phyloP scores from a whole-genome alignment of 139 green algal genomes.

The Closterium sp. region DNA sequence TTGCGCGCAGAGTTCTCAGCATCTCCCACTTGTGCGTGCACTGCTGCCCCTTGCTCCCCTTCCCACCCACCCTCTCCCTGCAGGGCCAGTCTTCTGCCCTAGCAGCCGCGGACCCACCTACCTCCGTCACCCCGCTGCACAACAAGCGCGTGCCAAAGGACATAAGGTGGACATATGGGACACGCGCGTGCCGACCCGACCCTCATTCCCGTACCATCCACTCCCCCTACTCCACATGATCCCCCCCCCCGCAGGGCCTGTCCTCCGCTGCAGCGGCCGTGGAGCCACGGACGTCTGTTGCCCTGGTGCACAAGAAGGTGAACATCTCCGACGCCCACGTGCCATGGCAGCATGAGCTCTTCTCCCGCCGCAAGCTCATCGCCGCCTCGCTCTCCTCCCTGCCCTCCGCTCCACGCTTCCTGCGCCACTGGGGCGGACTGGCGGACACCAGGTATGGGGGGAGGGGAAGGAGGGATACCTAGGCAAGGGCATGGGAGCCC shows the following conservation, averaged over 20 bases:
- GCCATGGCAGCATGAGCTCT: constrained; percentile 56
- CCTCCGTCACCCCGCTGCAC: too few relatives aligned
- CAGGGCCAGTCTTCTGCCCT: too few relatives aligned
- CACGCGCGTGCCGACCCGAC: too few relatives aligned
- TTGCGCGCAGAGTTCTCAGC: constrained; percentile 55
- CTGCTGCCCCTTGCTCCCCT: constrained; percentile 35
- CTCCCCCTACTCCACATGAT: background rate
- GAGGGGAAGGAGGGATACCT: too few relatives aligned
- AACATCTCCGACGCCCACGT: constrained; percentile 47
- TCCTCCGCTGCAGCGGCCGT: constrained; percentile 5
- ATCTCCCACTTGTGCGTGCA: constrained; percentile 31
- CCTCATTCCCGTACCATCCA: too few relatives aligned
- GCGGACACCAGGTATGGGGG: constrained; percentile 23
- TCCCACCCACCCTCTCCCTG: constrained; percentile 13
- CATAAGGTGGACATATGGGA: too few relatives aligned
- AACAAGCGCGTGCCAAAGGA: too few relatives aligned
- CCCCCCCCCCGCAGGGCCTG: background rate
- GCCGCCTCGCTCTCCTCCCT: constrained; percentile 50
- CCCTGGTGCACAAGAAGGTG: constrained; percentile 55
- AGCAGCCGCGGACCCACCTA: too few relatives aligned
- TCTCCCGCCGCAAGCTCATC: constrained; percentile 46
- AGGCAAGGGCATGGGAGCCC: too few relatives aligned
- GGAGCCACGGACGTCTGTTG: constrained; percentile 12
- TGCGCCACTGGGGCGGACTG: constrained; percentile 36
- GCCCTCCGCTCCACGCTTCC: background rate